These are phyloP conservation scores for Colletotrichum sp. DNA, from an alignment of 2,329 filamentous ascomycete species.

Conservation along the genomic window DNA sequence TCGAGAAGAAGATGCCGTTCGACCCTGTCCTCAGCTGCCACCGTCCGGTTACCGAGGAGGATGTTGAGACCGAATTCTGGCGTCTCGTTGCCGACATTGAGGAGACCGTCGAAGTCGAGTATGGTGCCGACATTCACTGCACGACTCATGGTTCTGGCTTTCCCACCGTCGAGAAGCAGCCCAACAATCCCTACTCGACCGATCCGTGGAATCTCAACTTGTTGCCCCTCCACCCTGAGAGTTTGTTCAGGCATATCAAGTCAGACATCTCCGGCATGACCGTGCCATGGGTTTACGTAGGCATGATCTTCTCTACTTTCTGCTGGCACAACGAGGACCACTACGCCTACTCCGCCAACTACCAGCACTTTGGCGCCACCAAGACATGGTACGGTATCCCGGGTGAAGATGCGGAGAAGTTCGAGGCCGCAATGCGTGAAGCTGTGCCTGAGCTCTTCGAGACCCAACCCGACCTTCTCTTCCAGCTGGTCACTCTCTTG, in stretches of 20 bases:
- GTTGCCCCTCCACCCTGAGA: conserved; percentile 87
- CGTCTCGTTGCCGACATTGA: conserved; percentile 90
- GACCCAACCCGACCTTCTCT: conserved; percentile 93
- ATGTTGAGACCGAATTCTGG: conserved; percentile 98
- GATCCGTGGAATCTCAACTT: conserved; percentile 97
- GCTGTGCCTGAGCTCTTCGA: conserved; percentile 97
- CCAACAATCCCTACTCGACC: conserved; percentile 82
- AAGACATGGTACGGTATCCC: conserved; percentile 99
- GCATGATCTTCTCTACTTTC: conserved; percentile 99
- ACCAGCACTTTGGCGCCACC: conserved; percentile 96
- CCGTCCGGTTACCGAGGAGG: conserved; percentile 86
- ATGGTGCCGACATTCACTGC: conserved; percentile 96
- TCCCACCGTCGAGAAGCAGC: conserved; percentile 90
- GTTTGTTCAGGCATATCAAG: conserved; percentile 95
- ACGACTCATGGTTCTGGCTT: conserved; percentile 98
- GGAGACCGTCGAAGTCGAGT: conserved; percentile 96
- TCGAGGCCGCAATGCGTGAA: conserved; percentile 93
- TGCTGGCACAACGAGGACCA: conserved; percentile 99
- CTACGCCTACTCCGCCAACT: conserved; percentile 97
- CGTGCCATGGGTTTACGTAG: conserved; percentile 97
- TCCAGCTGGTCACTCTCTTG: conserved; percentile 95
- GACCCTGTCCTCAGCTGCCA: conserved; percentile 84
- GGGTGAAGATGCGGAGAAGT: conserved; percentile 90
- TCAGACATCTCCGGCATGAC: conserved; percentile 99
- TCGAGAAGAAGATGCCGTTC: conserved; percentile 86